Evolutionary conservation across 2,329 filamentous ascomycete genomes (phyloP).

Genomic region (Chalaropsis ovoidea): DNA sequence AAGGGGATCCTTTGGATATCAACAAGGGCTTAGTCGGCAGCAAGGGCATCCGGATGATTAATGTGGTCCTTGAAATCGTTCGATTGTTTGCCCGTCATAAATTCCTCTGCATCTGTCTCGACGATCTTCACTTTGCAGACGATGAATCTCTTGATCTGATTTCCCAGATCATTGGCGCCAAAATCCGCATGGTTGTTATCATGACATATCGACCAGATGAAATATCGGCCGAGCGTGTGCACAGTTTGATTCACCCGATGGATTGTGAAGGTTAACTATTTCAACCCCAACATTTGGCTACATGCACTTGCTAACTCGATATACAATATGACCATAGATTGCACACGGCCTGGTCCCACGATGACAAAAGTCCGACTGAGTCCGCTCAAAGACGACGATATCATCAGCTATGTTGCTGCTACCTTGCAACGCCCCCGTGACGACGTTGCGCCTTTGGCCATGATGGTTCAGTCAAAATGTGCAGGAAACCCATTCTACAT

Average conservation of each 20-base stretch:
- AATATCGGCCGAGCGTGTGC: slow-evolving; percentile 45
- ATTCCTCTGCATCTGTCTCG: slow-evolving; percentile 77
- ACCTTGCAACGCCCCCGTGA: slow-evolving; percentile 66
- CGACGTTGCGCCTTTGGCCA: slow-evolving; percentile 64
- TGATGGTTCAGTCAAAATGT: slow-evolving; percentile 82
- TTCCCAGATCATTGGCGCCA: slow-evolving; percentile 64
- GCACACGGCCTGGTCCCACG: slow-evolving; percentile 40
- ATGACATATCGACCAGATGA: slow-evolving; percentile 65
- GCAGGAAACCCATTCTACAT: slow-evolving; percentile 85
- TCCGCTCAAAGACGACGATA: slow-evolving; percentile 68
- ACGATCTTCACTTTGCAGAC: slow-evolving; percentile 86
- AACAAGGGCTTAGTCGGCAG: slow-evolving; percentile 48
- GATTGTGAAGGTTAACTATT: slow-evolving; percentile 41
- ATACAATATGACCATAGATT: slow-evolving; percentile 31
- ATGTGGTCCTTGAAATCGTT: slow-evolving; percentile 77
- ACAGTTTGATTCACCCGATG: slow-evolving; percentile 44
- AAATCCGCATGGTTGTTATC: slow-evolving; percentile 72
- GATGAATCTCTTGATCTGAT: slow-evolving; percentile 78
- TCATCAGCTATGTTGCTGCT: slow-evolving; percentile 68
- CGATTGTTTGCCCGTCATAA: slow-evolving; percentile 72
- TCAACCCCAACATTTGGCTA: background rate
- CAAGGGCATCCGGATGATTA: slow-evolving; percentile 66
- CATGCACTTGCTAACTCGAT: background rate
- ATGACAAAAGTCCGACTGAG: slow-evolving; percentile 61
- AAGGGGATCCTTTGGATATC: slow-evolving; percentile 41